Evolutionary conservation across 2,329 filamentous ascomycete species (phyloP).

Genomic region (Xylaria sp.): DNA sequence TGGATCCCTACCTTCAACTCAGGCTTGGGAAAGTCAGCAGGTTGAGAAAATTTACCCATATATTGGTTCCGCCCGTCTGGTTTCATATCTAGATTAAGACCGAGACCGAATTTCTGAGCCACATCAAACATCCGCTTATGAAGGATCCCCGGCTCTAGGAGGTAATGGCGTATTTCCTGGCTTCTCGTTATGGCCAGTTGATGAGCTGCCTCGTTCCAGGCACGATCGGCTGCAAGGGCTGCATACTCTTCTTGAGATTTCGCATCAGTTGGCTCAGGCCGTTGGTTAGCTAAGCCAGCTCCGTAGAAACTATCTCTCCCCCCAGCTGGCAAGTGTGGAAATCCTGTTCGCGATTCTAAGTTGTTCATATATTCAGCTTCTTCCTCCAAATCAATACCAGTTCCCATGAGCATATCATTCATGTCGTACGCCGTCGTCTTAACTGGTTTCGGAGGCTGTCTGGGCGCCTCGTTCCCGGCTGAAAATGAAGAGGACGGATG

Average conservation of each 20-base stretch:
- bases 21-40: conserved; percentile 56
- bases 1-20: conserved; percentile 60
- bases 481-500: conserved; percentile 32
- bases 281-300: conserved; percentile 69
- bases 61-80: conserved; percentile 44
- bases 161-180: conserved; percentile 75
- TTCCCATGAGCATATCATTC: conserved; percentile 81
- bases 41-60: conserved; percentile 56
- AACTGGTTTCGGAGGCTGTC: conserved; percentile 64
- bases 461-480: conserved; percentile 41
- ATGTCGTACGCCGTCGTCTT: conserved; percentile 74
- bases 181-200: conserved; percentile 64
- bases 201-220: conserved; percentile 70
- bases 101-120: conserved; percentile 62
- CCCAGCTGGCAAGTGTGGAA: conserved; percentile 60
- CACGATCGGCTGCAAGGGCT: conserved; percentile 67
- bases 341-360: conserved; percentile 60
- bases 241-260: conserved; percentile 67
- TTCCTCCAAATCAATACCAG: conserved; percentile 84
- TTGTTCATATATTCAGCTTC: conserved; percentile 83
- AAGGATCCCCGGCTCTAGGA: conserved; percentile 68
- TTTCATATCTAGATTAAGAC: conserved; percentile 62
- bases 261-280: conserved; percentile 52
- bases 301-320: conserved; percentile 66
- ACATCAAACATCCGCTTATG: conserved; percentile 65